Conservation (phyloP, 352 stramenopile genomes). For the Phytophthora podocarpi region DNA sequence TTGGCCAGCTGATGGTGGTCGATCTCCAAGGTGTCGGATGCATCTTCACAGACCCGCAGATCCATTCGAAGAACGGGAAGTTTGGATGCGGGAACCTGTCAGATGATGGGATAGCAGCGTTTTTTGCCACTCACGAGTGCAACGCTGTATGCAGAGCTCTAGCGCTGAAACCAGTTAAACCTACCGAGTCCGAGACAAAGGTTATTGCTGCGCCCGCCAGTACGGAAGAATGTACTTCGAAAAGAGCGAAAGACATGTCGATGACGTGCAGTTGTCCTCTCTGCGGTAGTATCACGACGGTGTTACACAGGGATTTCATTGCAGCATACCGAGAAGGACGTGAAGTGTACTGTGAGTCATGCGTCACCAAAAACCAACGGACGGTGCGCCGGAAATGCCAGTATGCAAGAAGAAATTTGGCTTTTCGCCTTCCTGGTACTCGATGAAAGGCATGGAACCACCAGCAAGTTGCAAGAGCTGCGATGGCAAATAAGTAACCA, state of each 20-base stretch:
- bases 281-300: constrained; percentile 32
- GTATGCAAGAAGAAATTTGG: constrained; percentile 6
- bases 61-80: constrained; percentile 34
- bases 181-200: background rate
- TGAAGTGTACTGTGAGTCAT: constrained; percentile 32
- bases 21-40: constrained; percentile 46
- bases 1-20: constrained; percentile 44
- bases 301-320: constrained; percentile 32
- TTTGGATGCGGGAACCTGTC: constrained; percentile 38
- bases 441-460: constrained; percentile 39
- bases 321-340: constrained; percentile 12
- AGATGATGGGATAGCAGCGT: constrained; percentile 34
- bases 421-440: constrained; percentile 28
- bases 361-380: background rate
- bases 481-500: constrained; percentile 10
- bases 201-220: background rate
- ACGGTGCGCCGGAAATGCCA: background rate
- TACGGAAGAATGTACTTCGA: background rate
- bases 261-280: constrained; percentile 42
- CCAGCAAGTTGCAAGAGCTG: constrained; percentile 34
- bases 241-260: background rate
- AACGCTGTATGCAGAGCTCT: constrained; percentile 38
- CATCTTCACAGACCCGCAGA: constrained; percentile 55
- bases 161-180: constrained; percentile 22
- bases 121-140: constrained; percentile 46